A percentile compares a stretch with the other conserved stretches of the same genome.
Conservation (phyloP, 1,284 basidiomycete species). For the Microbotryum scabiosae region DNA sequence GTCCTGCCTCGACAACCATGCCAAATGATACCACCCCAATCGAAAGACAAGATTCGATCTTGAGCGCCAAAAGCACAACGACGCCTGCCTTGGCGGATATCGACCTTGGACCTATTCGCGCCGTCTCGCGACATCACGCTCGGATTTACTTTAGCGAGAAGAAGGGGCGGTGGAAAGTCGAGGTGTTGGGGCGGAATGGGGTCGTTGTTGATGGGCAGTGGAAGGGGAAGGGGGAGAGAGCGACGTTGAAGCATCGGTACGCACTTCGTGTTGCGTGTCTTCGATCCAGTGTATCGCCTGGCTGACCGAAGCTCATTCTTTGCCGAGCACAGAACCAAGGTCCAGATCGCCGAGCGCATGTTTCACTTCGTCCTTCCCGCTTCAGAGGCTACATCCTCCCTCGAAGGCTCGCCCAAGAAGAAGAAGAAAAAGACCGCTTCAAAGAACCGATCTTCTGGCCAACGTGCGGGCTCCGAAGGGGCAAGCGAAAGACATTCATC, state of each 20-base stretch:
- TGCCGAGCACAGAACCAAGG: constrained; percentile 66
- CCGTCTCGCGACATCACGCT: constrained; percentile 90
- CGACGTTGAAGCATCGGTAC: constrained; percentile 71
- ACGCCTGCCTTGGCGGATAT: constrained; percentile 53
- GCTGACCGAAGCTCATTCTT: not conserved
- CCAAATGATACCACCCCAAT: too few relatives aligned
- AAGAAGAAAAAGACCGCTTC: not conserved
- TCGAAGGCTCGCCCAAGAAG: not conserved
- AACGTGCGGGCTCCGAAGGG: not conserved
- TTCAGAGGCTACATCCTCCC: not conserved
- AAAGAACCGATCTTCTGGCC: not conserved
- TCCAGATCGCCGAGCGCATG: constrained; percentile 95
- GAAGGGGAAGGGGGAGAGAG: constrained; percentile 76
- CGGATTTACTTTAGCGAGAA: constrained; percentile 73
- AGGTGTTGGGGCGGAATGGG: constrained; percentile 88
- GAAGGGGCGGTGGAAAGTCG: constrained; percentile 64
- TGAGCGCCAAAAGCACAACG: not conserved
- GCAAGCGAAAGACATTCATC: not conserved
- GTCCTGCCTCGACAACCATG: too few relatives aligned
- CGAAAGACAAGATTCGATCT: too few relatives aligned
- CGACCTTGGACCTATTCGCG: constrained; percentile 92
- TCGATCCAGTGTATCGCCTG: not conserved
- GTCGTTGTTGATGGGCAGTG: constrained; percentile 97
- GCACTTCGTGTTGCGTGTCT: constrained; percentile 33
- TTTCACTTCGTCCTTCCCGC: constrained; percentile 59